A percentile compares a stretch with the other conserved stretches of the same genome.
These are phyloP conservation scores for Camelina hispida DNA, from an alignment of 345 rosid species.

Conservation along the genomic window DNA sequence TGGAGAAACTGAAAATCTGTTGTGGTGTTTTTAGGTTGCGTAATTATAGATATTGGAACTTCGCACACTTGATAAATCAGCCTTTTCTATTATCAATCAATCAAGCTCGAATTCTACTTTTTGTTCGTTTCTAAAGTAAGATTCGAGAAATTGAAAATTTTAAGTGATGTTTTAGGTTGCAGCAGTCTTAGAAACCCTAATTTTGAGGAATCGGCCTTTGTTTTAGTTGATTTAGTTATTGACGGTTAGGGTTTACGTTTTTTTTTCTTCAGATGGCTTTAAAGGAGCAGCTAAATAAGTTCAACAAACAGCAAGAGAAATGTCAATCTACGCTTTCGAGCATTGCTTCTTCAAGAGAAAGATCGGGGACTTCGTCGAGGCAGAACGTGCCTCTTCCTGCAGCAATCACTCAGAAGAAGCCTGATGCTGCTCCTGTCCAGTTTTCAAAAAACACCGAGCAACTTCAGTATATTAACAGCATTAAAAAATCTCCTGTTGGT, in stretches of 20 bases:
- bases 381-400: constrained; percentile 36
- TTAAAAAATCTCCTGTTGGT: constrained; percentile 78
- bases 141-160: neutral
- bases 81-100: neutral
- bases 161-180: neutral
- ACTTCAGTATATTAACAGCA: constrained; percentile 60
- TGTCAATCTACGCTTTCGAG: constrained; percentile 67
- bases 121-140: no score
- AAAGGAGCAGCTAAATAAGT: constrained; percentile 62
- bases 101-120: neutral
- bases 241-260: neutral
- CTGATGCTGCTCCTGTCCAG: constrained; percentile 56
- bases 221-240: neutral
- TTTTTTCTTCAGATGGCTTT: constrained; percentile 57
- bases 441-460: constrained; percentile 83
- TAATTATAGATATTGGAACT: neutral
- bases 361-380: constrained; percentile 36
- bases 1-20: neutral
- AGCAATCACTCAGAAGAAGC: constrained; percentile 45
- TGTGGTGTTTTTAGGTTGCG: neutral
- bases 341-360: constrained; percentile 55
- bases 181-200: neutral
- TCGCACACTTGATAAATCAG: neutral
- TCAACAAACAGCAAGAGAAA: constrained; percentile 81
- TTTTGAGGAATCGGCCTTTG: neutral